A percentile compares a stretch with the other conserved stretches of the same genome.
Evolutionary conservation across 495 filamentous ascomycete species (phyloP).

Genomic region (Trichoderma reesei): DNA sequence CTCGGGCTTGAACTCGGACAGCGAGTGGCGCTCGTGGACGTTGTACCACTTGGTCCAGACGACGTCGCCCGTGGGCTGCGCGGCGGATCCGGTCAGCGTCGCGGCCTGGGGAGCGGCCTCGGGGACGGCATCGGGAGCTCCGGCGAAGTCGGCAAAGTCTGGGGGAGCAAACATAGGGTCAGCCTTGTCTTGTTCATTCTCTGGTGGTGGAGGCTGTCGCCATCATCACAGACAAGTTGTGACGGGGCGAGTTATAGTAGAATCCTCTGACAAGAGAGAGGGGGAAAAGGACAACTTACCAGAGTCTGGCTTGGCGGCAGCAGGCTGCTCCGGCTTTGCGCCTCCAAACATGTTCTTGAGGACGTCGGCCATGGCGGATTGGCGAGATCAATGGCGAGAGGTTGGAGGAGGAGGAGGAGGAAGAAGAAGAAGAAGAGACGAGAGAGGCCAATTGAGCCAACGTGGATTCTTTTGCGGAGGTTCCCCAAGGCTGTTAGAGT

Average conservation of each 20-base stretch:
- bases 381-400: slow-evolving; percentile 11
- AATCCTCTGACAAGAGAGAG: background rate
- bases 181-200: background rate
- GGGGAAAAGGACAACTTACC: slow-evolving; percentile 35
- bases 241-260: too few species aligned
- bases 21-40: slow-evolving; percentile 76
- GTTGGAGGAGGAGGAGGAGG: background rate
- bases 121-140: slow-evolving; percentile 54
- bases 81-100: slow-evolving; percentile 19
- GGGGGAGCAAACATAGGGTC: background rate
- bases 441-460: slow-evolving; percentile 11
- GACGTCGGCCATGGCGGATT: slow-evolving; percentile 53
- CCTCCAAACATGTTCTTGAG: slow-evolving; percentile 61
- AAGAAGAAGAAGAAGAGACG: background rate
- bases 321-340: slow-evolving; percentile 41
- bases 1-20: slow-evolving; percentile 79
- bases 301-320: slow-evolving; percentile 45
- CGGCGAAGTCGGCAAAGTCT: slow-evolving; percentile 77
- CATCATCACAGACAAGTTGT: too few species aligned
- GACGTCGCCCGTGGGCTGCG: slow-evolving; percentile 37
- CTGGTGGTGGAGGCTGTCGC: too few species aligned
- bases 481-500: background rate
- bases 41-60: slow-evolving; percentile 95
- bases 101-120: slow-evolving; percentile 23
- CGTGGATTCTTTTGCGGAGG: slow-evolving; percentile 4